Conservation (phyloP, 148 eudicot genomes). For the Simmondsia chinensis region DNA sequence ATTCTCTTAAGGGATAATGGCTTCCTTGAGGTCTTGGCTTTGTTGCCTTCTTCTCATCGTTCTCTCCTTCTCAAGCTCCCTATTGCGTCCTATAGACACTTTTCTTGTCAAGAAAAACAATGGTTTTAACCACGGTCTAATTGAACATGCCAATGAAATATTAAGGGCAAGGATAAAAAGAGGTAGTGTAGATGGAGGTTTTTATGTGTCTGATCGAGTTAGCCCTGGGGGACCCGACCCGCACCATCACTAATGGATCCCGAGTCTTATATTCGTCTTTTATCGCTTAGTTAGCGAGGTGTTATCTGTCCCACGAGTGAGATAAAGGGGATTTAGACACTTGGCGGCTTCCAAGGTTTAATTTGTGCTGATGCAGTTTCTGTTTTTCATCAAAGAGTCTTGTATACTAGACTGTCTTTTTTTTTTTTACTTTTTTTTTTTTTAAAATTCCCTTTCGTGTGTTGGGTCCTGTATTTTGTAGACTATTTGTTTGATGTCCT, state of each 20-base stretch:
- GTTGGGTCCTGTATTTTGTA: no score
- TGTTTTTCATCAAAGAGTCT: no score
- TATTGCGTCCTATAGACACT: conserved; percentile 11
- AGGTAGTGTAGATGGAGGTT: conserved; percentile 2
- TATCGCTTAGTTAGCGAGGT: no score
- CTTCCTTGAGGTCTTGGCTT: conserved; percentile 23
- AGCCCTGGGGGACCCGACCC: conserved; percentile 58
- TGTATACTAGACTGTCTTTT: no score
- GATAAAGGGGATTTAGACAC: no score
- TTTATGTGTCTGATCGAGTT: conserved; percentile 12
- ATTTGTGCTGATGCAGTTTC: no score
- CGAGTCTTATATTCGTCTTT: no score
- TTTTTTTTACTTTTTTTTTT: no score
- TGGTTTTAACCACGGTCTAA: conserved; percentile 15
- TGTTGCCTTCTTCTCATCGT: conserved; percentile 17
- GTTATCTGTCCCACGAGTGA: no score
- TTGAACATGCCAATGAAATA: conserved; percentile 23
- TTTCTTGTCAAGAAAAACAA: neutral
- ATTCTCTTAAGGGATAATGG: conserved; percentile 18
- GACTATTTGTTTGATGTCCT: no score
- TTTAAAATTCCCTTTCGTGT: no score
- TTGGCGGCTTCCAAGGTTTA: no score
- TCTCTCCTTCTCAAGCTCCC: conserved; percentile 5
- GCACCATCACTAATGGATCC: conserved; percentile 26
- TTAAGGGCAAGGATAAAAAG: conserved; percentile 21